Evolutionary conservation across 2,329 filamentous ascomycete genomes (phyloP), one percentile per base, ranked within the genome.

Genomic region (Ascochyta lentis): DNA sequence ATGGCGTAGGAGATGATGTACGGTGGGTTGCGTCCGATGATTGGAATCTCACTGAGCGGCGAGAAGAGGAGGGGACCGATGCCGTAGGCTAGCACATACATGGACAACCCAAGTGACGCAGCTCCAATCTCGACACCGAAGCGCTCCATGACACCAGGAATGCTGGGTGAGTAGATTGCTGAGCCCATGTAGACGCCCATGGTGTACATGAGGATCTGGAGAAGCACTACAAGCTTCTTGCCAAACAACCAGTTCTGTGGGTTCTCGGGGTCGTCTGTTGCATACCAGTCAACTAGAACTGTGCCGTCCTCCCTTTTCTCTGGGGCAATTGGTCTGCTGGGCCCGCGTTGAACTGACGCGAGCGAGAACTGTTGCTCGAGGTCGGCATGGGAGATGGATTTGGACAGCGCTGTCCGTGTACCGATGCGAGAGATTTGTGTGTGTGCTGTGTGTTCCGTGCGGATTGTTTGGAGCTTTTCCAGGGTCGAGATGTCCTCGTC

Each of bases 1-100:
- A 91, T 77, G 54, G 83, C 83, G 77, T 91, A 88, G 9, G 87
- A 88, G 61, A 84, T 70, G 33, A 89, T 83, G 72, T 91, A 91
- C 6, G 88, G 83, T 0, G 85, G 84, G 64, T 87, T 90, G 6
- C 89, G 81, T 2, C 89, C 89, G 46, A 91, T 82, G 41, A 80
- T 69, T 0, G 88, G 86, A 22, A 91, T 84, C 74, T 91, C 89
- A 44, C 80, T 84, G 38, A 91, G 73, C 0, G 89, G 89, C 0
- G 85, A 86, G 74, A 85, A 90, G 23, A 91, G 58, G 24, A 90
- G 73, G 0, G 88, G 87, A 0, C 87, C 88, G 15, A 86, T 74
- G 12, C 87, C 86, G 58, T 79, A 78, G 1, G 84, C 86, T 0
- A 88, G 74, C 1, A 89, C 86, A 65, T 88, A 89, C 54, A 89